A percentile compares a stretch with the other conserved stretches of the same genome.
phyloP scores from a whole-genome alignment of 768 basidiomycete species.

The Calocybe gangraenosa region DNA sequence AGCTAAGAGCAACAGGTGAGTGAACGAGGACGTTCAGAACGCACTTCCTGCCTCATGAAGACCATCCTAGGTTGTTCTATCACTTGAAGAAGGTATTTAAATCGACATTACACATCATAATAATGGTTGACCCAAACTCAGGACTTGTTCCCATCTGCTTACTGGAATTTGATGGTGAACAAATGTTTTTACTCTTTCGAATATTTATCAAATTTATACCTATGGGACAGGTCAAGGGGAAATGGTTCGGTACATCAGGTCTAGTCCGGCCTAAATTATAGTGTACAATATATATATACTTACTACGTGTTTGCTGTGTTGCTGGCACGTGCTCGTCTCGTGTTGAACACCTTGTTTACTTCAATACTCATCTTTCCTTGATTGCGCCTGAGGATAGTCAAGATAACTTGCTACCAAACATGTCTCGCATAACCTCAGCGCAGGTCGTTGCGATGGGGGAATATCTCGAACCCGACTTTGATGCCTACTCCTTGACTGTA shows the following conservation, averaged over 20 bases:
- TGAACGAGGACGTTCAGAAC: no score
- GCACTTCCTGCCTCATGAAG: background rate
- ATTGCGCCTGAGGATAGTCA: no score
- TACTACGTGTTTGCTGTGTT: no score
- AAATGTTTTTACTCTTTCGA: background rate
- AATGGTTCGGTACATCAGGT: constrained; percentile 40
- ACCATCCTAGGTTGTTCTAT: constrained; percentile 62
- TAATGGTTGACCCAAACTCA: constrained; percentile 19
- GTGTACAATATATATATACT: no score
- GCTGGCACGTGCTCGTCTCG: constrained; percentile 11
- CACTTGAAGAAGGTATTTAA: constrained; percentile 73
- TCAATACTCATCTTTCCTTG: background rate
- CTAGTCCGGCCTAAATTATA: constrained; percentile 26
- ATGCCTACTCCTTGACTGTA: constrained; percentile 69
- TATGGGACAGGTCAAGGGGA: constrained; percentile 32
- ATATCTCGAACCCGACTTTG: constrained; percentile 77
- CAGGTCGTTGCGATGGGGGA: constrained; percentile 72
- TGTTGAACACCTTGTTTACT: constrained; percentile 7
- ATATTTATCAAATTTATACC: constrained; percentile 12
- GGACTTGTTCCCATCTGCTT: constrained; percentile 70
- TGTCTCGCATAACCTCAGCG: constrained; percentile 77
- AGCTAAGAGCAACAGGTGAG: constrained; percentile 66
- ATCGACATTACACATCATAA: background rate
- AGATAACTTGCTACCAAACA: constrained; percentile 20
- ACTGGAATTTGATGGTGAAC: constrained; percentile 72